Percentiles rank a stretch among this genome's conserved stretches.
Evolutionary conservation across 306 rosid genomes (phyloP).

Genomic region (Acacia melanoxylon): DNA sequence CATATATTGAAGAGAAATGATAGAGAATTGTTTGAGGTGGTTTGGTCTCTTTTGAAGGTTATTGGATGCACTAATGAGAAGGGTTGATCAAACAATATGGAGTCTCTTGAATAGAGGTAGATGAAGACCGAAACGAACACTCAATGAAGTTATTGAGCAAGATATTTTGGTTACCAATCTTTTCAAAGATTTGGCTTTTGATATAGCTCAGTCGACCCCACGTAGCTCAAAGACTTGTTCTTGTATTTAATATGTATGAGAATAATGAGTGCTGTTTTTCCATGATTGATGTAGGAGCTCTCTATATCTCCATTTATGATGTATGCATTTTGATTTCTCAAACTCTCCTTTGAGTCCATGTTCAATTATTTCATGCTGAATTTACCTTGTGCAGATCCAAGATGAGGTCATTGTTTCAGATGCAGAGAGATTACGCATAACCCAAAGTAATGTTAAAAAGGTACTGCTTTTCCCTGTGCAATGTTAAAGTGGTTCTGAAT

Average conservation of each 20-base stretch:
- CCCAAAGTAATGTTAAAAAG: slow-evolving; percentile 97
- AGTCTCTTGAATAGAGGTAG: too few relatives aligned
- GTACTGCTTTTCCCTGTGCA: slow-evolving; percentile 37
- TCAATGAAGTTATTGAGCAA: too few relatives aligned
- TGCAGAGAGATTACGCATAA: slow-evolving; percentile 81
- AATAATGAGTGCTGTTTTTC: not conserved
- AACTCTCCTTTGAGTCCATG: slow-evolving; percentile 1
- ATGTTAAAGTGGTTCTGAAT: slow-evolving; percentile 5
- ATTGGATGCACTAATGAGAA: too few relatives aligned
- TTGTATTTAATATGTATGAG: not conserved
- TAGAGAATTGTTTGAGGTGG: too few relatives aligned
- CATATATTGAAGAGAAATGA: too few relatives aligned
- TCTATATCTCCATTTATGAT: not conserved
- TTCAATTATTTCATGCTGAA: slow-evolving; percentile 11
- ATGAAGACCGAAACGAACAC: too few relatives aligned
- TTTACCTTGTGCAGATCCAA: slow-evolving; percentile 71
- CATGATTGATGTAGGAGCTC: not conserved
- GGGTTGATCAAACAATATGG: too few relatives aligned
- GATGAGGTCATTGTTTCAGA: slow-evolving; percentile 96
- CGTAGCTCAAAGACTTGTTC: too few relatives aligned
- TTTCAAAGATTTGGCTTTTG: too few relatives aligned
- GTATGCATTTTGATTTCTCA: not conserved
- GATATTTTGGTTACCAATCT: too few relatives aligned
- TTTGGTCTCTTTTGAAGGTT: too few relatives aligned
- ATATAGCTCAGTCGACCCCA: too few relatives aligned